These are phyloP conservation scores for Saccharomyces paradoxus DNA, from an alignment of 805 yeast species.

Conservation along the genomic window DNA sequence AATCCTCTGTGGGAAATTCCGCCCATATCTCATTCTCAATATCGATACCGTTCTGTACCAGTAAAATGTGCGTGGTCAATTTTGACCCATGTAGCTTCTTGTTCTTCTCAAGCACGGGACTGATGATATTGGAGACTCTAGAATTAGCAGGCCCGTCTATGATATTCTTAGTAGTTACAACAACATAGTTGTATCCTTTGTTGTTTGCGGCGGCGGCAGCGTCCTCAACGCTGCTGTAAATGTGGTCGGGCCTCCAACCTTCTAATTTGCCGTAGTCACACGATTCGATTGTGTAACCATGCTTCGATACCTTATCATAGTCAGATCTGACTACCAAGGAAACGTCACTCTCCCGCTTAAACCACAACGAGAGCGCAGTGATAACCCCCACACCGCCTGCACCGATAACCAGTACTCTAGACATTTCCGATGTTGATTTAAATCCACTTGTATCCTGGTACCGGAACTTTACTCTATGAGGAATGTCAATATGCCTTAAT, in stretches of 20 bases:
- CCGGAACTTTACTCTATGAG: background rate
- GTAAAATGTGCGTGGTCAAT: constrained; percentile 38
- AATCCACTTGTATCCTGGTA: background rate
- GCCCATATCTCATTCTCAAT: constrained; percentile 47
- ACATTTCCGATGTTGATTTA: background rate
- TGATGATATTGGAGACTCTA: constrained; percentile 44
- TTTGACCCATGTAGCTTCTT: constrained; percentile 2
- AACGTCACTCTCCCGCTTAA: constrained; percentile 41
- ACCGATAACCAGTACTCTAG: constrained; percentile 56
- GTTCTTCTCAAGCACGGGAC: constrained; percentile 40
- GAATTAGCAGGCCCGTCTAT: constrained; percentile 47
- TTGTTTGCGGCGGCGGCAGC: constrained; percentile 35
- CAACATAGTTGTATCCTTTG: constrained; percentile 43
- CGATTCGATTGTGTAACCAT: constrained; percentile 56
- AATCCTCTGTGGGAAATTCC: constrained; percentile 35
- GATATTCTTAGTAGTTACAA: constrained; percentile 58
- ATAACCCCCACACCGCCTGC: constrained; percentile 85
- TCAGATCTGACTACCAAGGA: constrained; percentile 61
- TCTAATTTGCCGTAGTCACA: constrained; percentile 50
- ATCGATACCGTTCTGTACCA: constrained; percentile 64
- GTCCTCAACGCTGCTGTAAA: constrained; percentile 37
- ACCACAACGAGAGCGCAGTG: constrained; percentile 54
- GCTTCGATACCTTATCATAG: constrained; percentile 41
- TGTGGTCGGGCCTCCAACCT: constrained; percentile 52
- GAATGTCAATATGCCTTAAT: background rate